Base-by-base conservation (phyloP, 23 red algal species). In the Pyropia haitanensis region DNA sequence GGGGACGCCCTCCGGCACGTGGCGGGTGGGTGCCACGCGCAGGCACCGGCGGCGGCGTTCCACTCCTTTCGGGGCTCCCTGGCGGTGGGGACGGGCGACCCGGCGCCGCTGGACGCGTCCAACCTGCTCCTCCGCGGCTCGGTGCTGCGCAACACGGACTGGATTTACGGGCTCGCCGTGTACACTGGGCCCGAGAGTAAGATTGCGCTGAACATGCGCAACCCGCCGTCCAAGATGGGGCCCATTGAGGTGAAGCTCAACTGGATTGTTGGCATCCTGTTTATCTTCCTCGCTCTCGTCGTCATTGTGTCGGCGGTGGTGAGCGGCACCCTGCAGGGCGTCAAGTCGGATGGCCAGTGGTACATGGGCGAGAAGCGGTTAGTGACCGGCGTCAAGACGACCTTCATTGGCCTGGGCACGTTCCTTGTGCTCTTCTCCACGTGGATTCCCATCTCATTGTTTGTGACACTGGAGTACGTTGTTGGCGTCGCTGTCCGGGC, bases 361-460 rank as follows among this genome's bases (percentile, higher is more conserved):
- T 90, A 90, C 56, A 77, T 90, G 77, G 86, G 64, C 46, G 80
- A 76, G 27, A 72, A 69, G 44, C 51, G 61, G 13, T 39, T 53
- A 59, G 75, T 31, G 44, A 20, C n/a, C 10, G 49, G 53, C 14
- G 58, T 18, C 15, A 17, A 33, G 14, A 61, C 54, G 2, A 56
- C 61, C 46, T 46, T 66, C 2, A 34, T 62, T 24, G 71, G 67
- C 27, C 55, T 95, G 60, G 90, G 80, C 13, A 95, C 90, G 14
- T 95, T 95, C 51, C 56, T 95, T 6, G 75, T 95, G 31, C 68
- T 95, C 22, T 87, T 87, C 65, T 86, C 82, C 48, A 83, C 82
- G 20, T 88, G 72, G 48, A 87, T 95, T 58, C 90, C 90, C 5
- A 77, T 95, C 6, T 86, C 90, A 9, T 67, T 95, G 18, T 88